These are phyloP conservation scores for Yamadazyma diddensiae DNA, from an alignment of 1,139 yeast species.

Conservation along the genomic window DNA sequence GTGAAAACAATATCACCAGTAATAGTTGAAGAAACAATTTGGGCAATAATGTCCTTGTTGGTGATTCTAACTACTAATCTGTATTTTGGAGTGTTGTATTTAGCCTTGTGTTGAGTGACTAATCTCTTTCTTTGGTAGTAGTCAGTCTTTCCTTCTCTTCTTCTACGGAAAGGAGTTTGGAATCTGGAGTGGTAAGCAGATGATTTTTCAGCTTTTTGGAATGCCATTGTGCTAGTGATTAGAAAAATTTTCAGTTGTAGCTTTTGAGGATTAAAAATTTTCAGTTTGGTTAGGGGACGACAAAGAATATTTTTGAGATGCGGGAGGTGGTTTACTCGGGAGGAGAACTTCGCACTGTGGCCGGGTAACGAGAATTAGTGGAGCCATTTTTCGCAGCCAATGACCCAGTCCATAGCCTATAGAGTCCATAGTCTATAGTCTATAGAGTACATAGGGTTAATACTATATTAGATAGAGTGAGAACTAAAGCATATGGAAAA, in stretches of 20 bases:
- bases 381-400: too few relatives aligned
- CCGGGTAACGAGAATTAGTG: too few relatives aligned
- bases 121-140: conserved; percentile 99
- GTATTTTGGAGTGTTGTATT: conserved; percentile 99
- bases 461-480: too few relatives aligned
- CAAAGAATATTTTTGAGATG: neutral
- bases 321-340: neutral
- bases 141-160: conserved; percentile 99
- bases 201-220: conserved; percentile 43
- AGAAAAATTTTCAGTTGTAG: conserved; percentile 1
- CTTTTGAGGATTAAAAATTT: conserved; percentile 8
- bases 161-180: conserved; percentile 99
- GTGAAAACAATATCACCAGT: conserved; percentile 95
- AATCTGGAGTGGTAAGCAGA: conserved; percentile 98
- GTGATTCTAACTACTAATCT: conserved; percentile 99
- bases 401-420: too few relatives aligned
- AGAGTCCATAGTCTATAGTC: too few relatives aligned
- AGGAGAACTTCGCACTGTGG: conserved; percentile 2
- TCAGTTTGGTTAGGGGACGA: conserved; percentile 10
- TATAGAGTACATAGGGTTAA: neutral
- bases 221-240: conserved; percentile 10
- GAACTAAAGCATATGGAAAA: too few relatives aligned
- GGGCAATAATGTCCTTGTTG: conserved; percentile 99
- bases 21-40: conserved; percentile 93
- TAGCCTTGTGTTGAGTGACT: conserved; percentile 99